Evolutionary conservation across 164 flowering plant species (phyloP).

Genomic region (Vitis rotundifolia): DNA sequence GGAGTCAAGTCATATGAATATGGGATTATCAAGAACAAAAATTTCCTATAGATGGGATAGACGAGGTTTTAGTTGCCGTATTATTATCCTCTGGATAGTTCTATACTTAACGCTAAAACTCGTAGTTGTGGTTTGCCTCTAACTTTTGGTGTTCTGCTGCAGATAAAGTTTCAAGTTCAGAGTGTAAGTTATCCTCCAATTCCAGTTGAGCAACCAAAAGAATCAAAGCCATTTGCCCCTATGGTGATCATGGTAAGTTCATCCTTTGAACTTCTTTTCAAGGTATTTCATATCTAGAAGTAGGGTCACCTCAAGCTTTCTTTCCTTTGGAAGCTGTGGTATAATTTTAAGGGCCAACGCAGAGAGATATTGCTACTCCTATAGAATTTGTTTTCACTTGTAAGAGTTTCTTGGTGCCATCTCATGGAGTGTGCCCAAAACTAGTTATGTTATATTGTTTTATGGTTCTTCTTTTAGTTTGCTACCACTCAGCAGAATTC

Average conservation of each 20-base stretch:
- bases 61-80: slow-evolving; percentile 46
- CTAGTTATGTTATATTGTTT: no score
- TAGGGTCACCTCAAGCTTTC: no score
- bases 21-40: slow-evolving; percentile 44
- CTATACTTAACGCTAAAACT: no score
- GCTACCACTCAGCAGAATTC: no score
- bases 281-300: no score
- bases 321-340: no score
- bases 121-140: not conserved
- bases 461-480: no score
- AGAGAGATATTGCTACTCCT: no score
- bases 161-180: slow-evolving; percentile 73
- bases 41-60: slow-evolving; percentile 40
- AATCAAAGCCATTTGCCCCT: slow-evolving; percentile 82
- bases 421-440: no score
- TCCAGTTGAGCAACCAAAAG: slow-evolving; percentile 64
- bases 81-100: not conserved
- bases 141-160: slow-evolving; percentile 23
- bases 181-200: slow-evolving; percentile 62
- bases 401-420: no score
- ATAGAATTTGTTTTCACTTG: no score
- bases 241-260: slow-evolving; percentile 81
- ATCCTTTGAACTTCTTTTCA: not conserved
- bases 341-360: no score
- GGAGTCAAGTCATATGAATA: slow-evolving; percentile 50